Base-by-base conservation (phyloP, 768 basidiomycete genomes). In the Brasilioporus rufonigricans region DNA sequence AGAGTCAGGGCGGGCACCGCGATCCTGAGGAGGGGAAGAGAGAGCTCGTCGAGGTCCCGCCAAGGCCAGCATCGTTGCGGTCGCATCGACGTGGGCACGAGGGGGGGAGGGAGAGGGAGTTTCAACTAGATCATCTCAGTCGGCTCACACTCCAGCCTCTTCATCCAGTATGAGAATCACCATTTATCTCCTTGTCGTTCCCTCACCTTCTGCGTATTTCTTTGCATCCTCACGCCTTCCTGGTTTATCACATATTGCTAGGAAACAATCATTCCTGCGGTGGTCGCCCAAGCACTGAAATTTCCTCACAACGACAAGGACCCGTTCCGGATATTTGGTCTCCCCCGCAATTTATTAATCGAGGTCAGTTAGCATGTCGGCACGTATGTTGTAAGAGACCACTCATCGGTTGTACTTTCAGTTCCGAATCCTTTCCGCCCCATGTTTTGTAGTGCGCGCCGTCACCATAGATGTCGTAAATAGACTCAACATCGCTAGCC, bases 381-480 rank as follows among this genome's bases (percentile, higher is more conserved):
- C 23, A 13, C 31, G 23, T 27, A 26, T 21, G 5, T 38, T 47
- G 18, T 45, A 23, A 4, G 12, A 14, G 46, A 33, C 13, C 21
- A 19, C 24, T 19, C 12, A 24, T 44, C n/a, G 12, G 8, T 46
- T 21, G 49, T 38, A 14, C 12, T 11, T 33, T 26, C 59, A 91
- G 86, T 90, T 82, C 65, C 79, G 84, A 21, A 71, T 94, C 41
- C 77, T 94, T 9, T 81, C 85, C 1, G 76, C 77, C 50, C 88
- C 91, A 0, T 86, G 80, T 44, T 85, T 89, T 0, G 84, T 95
- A 5, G 76, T 93, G 7, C 81, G 93, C 39, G 75, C 82, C 41
- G 73, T 80, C 29, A 93, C 93, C 0, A 65, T 90, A 12, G 77
- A 80, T 6, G 65, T 82, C 2, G 65, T 80, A 4, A 73, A 83